A percentile compares a stretch with the other conserved stretches of the same genome.
These are phyloP conservation scores for Melaleuca quinquenervia DNA, from an alignment of 345 rosid genomes.

Conservation along the genomic window DNA sequence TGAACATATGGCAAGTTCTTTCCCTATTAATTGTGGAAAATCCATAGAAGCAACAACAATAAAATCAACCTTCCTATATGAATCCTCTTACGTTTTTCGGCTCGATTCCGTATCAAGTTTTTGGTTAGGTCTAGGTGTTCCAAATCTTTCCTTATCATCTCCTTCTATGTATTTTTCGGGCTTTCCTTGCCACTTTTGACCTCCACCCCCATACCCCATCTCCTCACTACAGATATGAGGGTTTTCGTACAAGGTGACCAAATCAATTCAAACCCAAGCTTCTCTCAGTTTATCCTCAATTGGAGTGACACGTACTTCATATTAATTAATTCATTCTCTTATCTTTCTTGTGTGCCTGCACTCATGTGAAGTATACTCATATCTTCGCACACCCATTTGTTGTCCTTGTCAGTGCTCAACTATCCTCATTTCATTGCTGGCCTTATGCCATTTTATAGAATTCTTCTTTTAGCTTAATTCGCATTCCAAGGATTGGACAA, in stretches of 20 bases:
- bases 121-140: not conserved
- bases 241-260: not conserved
- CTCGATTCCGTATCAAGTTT: not conserved
- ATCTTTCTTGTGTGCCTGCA: not conserved
- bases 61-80: not conserved
- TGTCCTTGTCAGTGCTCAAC: not conserved
- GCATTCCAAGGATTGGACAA: not conserved
- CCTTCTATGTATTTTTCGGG: not conserved
- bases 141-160: not conserved
- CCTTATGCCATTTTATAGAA: not conserved
- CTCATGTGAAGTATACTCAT: not conserved
- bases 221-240: not conserved
- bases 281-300: not conserved
- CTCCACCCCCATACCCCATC: not conserved
- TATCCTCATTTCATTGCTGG: not conserved
- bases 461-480: not conserved
- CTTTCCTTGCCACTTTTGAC: not conserved
- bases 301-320: not conserved
- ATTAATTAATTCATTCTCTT: not conserved
- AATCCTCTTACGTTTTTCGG: not conserved
- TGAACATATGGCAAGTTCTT: not conserved
- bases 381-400: not conserved
- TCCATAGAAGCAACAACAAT: not conserved
- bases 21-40: not conserved
- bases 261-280: not conserved